Evolutionary conservation across 1,284 basidiomycete species (phyloP), one percentile per base, ranked within the genome.

Genomic region (Apiotrichum montevideense): DNA sequence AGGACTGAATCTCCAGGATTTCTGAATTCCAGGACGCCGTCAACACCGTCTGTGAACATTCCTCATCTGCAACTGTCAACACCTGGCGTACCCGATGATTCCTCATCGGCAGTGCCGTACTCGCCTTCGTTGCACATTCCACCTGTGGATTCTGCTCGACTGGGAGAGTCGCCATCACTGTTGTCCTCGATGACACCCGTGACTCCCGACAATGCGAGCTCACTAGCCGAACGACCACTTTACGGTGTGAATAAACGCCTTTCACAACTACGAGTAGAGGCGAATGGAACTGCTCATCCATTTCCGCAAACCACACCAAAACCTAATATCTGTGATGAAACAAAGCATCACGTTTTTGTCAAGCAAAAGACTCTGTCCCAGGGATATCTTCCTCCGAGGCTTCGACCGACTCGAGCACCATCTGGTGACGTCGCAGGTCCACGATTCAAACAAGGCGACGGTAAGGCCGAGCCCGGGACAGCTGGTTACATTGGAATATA

Each of bases 401-500:
- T 34, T 7, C 33, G 15, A 3, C 33, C 45, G 4, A 34, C 11
- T 6, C 33, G 9, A 14, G 45, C 8, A 21, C 46, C 46, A 10
- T 37, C 46, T 21, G 39, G 40, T 40, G 37, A 34, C 15, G 49
- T 41, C 29, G 6, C 45, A 6, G 45, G 45, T 11, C 33, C 45
- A 14, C 6, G 45, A 10, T 35, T 34, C 33, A 7, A 15, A 9
- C 10, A 35, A 21, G 39, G n/a, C 55, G 40, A 58, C 56, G 29
- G 69, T 21, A 54, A 54, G 41, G 52, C 69, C 0, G 59, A 45
- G 66, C 78, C 58, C 69, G 82, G 61, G 70, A 76, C 68, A 49
- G 88, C 90, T 9, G 90, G 90, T 0, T 83, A 90, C 64, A 73
- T 82, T 0, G 71, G 70, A 1, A 77, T 87, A 1, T 90, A 90